phyloP scores from a whole-genome alignment of 345 rosid species.

The Bruguiera parviflora region DNA sequence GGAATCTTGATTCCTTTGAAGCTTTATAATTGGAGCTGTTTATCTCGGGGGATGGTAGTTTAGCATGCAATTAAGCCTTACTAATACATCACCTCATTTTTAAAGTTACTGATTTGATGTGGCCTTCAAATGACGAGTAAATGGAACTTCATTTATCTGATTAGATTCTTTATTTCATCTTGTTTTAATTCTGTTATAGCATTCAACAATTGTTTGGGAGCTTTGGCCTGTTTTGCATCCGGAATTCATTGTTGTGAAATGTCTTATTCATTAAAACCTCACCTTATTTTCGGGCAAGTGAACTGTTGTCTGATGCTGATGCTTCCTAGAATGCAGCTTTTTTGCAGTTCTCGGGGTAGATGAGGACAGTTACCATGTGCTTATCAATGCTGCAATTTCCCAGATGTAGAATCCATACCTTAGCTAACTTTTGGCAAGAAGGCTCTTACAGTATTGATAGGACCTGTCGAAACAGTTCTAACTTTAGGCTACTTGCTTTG shows the following conservation, averaged over 20 bases:
- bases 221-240: constrained; percentile 18
- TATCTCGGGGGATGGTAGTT: background rate
- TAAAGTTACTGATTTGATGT: background rate
- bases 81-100: background rate
- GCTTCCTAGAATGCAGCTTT: constrained; percentile 15
- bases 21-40: background rate
- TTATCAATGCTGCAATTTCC: constrained; percentile 62
- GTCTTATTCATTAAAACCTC: constrained; percentile 10
- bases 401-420: constrained; percentile 44
- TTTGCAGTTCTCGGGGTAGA: constrained; percentile 26
- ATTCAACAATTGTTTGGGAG: background rate
- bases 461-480: constrained; percentile 26
- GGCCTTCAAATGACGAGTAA: background rate
- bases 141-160: background rate
- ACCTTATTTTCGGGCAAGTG: too few relatives aligned
- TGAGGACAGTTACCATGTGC: constrained; percentile 52
- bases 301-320: background rate
- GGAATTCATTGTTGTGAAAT: constrained; percentile 17
- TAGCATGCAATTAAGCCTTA: background rate
- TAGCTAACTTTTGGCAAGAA: constrained; percentile 46
- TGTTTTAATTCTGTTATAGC: background rate
- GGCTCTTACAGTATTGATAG: constrained; percentile 35
- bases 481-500: constrained; percentile 35
- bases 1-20: too few relatives aligned
- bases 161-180: background rate